Conservation (phyloP, 2,329 filamentous ascomycete genomes). For the Fulvia fulva region DNA sequence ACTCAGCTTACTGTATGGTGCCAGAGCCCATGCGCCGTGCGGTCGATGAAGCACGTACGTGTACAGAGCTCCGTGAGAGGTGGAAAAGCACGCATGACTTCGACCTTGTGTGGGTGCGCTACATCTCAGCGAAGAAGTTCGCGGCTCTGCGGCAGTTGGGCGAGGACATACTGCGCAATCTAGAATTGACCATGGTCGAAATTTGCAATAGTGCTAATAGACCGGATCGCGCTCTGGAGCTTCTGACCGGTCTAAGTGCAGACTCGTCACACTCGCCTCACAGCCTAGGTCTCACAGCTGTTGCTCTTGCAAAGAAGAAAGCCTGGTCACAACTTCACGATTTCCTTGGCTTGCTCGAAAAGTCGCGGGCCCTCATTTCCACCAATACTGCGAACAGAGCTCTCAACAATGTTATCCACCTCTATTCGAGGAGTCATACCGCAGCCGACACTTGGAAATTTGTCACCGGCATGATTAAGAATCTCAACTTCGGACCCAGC, state of each 20-base stretch:
- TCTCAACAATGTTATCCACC: slow-evolving; percentile 21
- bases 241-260: background rate
- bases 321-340: slow-evolving; percentile 7
- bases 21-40: background rate
- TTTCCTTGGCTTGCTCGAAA: slow-evolving; percentile 2
- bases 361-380: background rate
- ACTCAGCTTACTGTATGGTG: background rate
- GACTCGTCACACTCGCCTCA: background rate
- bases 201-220: slow-evolving; percentile 7
- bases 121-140: background rate
- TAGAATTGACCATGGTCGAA: slow-evolving; percentile 8
- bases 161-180: background rate
- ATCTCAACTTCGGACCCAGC: slow-evolving; percentile 24
- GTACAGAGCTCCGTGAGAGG: background rate
- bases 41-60: background rate
- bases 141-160: background rate
- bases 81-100: slow-evolving; percentile 1
- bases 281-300: slow-evolving; percentile 1
- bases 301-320: slow-evolving; percentile 3
- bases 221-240: slow-evolving; percentile 2
- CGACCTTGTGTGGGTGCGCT: background rate
- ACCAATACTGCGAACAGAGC: slow-evolving; percentile 1
- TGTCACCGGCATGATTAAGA: slow-evolving; percentile 19
- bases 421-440: slow-evolving; percentile 19
- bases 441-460: slow-evolving; percentile 27